A percentile compares a stretch with the other conserved stretches of the same genome.
Conservation (phyloP, 257 asterid genomes). For the Petrea volubilis region DNA sequence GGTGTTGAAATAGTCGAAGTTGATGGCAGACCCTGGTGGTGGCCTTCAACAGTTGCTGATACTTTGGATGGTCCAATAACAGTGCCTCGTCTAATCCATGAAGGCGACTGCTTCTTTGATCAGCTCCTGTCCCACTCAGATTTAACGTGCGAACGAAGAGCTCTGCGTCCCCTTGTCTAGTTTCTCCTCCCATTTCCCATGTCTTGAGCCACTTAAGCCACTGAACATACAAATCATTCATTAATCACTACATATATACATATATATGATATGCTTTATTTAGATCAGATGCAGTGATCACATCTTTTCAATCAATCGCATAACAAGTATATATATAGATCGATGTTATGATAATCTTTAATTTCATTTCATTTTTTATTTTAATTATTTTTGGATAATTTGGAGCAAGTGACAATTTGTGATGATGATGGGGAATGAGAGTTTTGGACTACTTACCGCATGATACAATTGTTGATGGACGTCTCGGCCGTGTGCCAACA, state of each 20-base stretch:
- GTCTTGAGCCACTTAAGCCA: slow-evolving; percentile 73
- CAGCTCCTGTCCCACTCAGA: slow-evolving; percentile 18
- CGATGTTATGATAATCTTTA: no score
- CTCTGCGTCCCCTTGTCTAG: slow-evolving; percentile 48
- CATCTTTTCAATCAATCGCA: no score
- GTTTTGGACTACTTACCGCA: slow-evolving; percentile 41
- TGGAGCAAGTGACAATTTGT: no score
- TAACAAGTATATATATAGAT: no score
- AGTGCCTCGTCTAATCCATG: slow-evolving; percentile 27
- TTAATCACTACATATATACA: background rate
- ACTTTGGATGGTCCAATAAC: slow-evolving; percentile 41
- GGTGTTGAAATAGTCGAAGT: slow-evolving; percentile 38
- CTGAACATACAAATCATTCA: slow-evolving; percentile 28
- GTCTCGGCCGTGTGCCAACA: slow-evolving; percentile 60
- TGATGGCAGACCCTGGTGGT: slow-evolving; percentile 40
- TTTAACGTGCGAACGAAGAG: slow-evolving; percentile 51
- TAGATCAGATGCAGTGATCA: background rate
- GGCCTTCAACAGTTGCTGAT: slow-evolving; percentile 40
- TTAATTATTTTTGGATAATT: no score
- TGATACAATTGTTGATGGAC: slow-evolving; percentile 44
- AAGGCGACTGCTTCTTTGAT: background rate
- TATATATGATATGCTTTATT: no score
- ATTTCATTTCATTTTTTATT: no score
- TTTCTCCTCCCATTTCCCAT: slow-evolving; percentile 24
- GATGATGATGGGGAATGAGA: background rate